Conservation (phyloP, 2,329 filamentous ascomycete species). For the Fusarium nelsonii region DNA sequence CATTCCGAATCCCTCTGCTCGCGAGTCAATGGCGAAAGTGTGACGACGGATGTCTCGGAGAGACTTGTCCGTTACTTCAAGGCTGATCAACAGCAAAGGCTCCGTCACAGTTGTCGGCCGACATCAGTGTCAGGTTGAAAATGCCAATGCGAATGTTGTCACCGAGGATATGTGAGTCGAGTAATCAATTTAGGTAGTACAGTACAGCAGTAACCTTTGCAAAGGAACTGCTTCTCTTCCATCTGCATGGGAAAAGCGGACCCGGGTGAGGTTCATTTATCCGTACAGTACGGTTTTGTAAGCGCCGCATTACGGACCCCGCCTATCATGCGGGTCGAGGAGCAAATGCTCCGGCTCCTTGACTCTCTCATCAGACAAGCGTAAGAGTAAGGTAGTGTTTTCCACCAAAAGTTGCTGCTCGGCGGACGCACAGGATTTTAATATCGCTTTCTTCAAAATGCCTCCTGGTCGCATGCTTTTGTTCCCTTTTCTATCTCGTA, state of each 20-base stretch:
- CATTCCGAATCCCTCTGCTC: conserved; percentile 13
- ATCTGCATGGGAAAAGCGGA: conserved; percentile 32
- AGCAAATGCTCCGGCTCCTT: conserved; percentile 53
- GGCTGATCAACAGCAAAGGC: conserved; percentile 7
- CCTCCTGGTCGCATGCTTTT: conserved; percentile 46
- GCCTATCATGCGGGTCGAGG: conserved; percentile 50
- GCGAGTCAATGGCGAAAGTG: conserved; percentile 33
- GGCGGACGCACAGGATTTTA: conserved; percentile 49
- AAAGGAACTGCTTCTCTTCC: conserved; percentile 10
- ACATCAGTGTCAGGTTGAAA: background rate
- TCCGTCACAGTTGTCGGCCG: conserved; percentile 9
- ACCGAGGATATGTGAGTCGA: background rate
- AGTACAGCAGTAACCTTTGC: background rate
- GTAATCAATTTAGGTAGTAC: background rate
- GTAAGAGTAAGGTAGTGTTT: conserved; percentile 36
- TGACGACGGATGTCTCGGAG: conserved; percentile 30
- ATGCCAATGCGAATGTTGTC: background rate
- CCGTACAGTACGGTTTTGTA: conserved; percentile 42
- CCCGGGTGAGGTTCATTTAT: conserved; percentile 19
- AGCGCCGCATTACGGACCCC: conserved; percentile 49
- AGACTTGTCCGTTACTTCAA: background rate
- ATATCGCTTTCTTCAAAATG: conserved; percentile 50
- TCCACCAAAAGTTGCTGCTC: conserved; percentile 43
- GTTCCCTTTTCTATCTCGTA: conserved; percentile 26
- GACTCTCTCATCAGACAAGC: conserved; percentile 46